Evolutionary conservation across 371 early-diverging fungal species (phyloP), one percentile per base, ranked within the genome.

Genomic region (Rhizopus arrhizus): DNA sequence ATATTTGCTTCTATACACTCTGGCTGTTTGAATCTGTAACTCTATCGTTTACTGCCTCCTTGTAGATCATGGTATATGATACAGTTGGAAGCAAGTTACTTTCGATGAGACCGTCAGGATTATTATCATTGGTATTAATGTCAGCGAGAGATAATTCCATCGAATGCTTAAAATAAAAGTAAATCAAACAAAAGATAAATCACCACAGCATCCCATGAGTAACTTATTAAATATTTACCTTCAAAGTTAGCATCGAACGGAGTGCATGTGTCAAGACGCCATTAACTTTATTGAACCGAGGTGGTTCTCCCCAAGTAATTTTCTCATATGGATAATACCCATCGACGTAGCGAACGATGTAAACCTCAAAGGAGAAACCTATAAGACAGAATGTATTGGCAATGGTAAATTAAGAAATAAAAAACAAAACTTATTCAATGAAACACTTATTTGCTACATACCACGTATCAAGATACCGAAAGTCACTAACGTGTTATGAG

Each of bases 261-360:
- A 43, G 43, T 43, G n/a, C 10, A 43, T 43, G 43, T 15, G 4
- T 43, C 43, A 43, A 43, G 13, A 43, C 5, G 4, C 13, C 43
- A 4, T 43, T 2, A 15, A 43, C n/a, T 43, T 43, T 43, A 4
- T 13, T 43, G 15, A 43, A 43, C 43, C 43, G 43, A 43, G 43
- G 43, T 43, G 4, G 43, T 43, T 43, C 43, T 43, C n/a, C 43
- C 43, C 43, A 43, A 43, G 43, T n/a, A 43, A 43, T 4, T 43
- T 43, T 43, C 5, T 43, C 43, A 43, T 43, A 43, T 43, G 43
- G 43, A 15, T 43, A 43, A 43, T 43, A 43, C 1, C 15, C 43
- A 43, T 43, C 4, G 43, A 15, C 3, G 43, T 3, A 15, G 5
- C 43, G 43, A 38, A 43, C 43, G 43, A 43, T 43, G 15, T 43